Evolutionary conservation across 2,329 filamentous ascomycete species (phyloP), one percentile per base, ranked within the genome.

Genomic region (Sporothrix brasiliensis): DNA sequence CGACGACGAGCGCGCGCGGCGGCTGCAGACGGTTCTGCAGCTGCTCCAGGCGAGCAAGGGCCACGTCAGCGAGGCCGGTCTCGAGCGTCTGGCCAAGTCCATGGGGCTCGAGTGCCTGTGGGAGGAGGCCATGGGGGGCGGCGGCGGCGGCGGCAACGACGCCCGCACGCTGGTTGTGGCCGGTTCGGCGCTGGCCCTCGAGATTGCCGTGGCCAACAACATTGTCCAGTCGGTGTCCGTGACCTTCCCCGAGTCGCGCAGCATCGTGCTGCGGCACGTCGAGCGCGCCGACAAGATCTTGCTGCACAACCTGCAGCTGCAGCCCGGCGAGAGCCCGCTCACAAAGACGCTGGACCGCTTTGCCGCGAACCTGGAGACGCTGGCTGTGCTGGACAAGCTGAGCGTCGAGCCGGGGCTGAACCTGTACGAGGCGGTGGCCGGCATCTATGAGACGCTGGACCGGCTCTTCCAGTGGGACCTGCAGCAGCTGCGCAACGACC

Each of bases 391-490:
- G 69, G 92, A 95, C 77, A 89, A 88, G 74, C 83, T 94, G 68
- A 93, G 91, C 78, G 84, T 88, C 27, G 82, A 86, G 41, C 88
- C 88, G 1, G 86, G 86, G 5, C 83, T 94, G 9, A 92, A 92
- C 75, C 92, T 92, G 77, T 91, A 92, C 77, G 91, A 93, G 77
- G 92, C 92, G 0, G 83, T 94, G 58, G 88, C 87, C 4, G 91
- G 91, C 3, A 83, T 96, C 6, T 92, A 90, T 77, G 86, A 86
- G 70, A 92, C 91, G 76, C 81, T 95, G 72, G 83, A 85, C 71
- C 88, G 84, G 74, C 80, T 96, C n/a, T 88, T 91, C 76, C 83
- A 87, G 60, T 91, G 91, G 83, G 92, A 95, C 76, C 81, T 89
- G 72, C 83, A 86, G 70, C 85, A 83, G 73, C 78, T 89, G 41